Evolutionary conservation across 257 asterid genomes (phyloP).

Genomic region (Eucommia ulmoides): DNA sequence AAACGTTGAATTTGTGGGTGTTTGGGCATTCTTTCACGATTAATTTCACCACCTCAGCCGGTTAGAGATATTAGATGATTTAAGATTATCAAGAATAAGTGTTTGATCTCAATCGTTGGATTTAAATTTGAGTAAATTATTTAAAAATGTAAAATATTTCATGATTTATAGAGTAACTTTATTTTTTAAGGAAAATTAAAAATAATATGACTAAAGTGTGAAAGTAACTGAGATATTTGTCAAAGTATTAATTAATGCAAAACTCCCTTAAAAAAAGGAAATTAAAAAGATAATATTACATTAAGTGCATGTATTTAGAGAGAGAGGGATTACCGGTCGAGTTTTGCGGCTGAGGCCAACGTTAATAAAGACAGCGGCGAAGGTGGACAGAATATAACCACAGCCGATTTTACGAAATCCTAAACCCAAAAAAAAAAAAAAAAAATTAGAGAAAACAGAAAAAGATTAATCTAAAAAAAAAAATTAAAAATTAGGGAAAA

Average conservation of each 20-base stretch:
- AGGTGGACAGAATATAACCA: conserved; percentile 35
- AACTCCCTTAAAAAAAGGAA: not conserved
- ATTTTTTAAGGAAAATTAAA: not conserved
- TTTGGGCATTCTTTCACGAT: too few relatives aligned
- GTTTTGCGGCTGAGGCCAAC: conserved; percentile 69
- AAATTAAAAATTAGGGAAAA: not conserved
- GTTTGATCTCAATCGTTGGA: too few relatives aligned
- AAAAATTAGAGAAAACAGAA: not conserved
- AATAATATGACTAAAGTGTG: not conserved
- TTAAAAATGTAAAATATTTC: too few relatives aligned
- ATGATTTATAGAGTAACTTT: not conserved
- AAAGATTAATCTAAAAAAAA: not conserved
- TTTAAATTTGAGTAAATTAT: too few relatives aligned
- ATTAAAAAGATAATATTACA: too few relatives aligned
- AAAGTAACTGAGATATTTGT: not conserved
- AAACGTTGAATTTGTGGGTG: too few relatives aligned
- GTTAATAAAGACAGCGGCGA: conserved; percentile 65
- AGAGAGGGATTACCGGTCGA: conserved; percentile 40
- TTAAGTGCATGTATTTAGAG: not conserved
- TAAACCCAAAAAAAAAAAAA: conserved; percentile 1
- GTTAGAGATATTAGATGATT: too few relatives aligned
- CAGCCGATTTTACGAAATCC: conserved; percentile 76
- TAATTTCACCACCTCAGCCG: too few relatives aligned
- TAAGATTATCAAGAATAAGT: too few relatives aligned
- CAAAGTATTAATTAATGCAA: not conserved